Base-by-base conservation (phyloP, 2,329 filamentous ascomycete genomes). In the Microcyclospora tardicrescens region DNA sequence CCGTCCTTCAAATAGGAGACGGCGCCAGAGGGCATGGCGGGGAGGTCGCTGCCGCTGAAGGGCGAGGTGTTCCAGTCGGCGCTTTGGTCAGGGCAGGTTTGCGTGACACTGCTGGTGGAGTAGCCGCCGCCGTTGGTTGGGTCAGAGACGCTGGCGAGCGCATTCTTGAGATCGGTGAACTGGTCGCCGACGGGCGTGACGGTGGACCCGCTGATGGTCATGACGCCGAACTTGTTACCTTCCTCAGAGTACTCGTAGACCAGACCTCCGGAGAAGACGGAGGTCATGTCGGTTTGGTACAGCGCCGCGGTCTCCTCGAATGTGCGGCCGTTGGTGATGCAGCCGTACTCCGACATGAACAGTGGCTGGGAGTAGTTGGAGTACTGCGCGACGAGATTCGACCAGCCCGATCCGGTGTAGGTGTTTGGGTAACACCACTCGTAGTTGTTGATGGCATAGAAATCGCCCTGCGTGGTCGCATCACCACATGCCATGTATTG, bases 241-340 rank as follows among this genome's bases (percentile, higher is more conserved):
- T 91, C 84, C 54, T 81, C 66, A 11, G 82, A 79, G 69, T 94
- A 96, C 64, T 95, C 86, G 66, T 95, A 96, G 61, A 94, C 82
- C 29, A 96, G 73, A 61, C 89, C 89, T 54, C 89, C 89, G 24
- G 86, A 94, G 73, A 93, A 95, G 53, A 94, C 85, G 16, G 61
- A 52, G 10, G 81, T 85, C 87, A 95, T 96, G 43, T 93, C 62
- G 13, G 63, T 64, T 62, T 67, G 75, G 79, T 94, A 95, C 40
- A 96, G 70, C 35, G 85, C 72, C 35, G 62, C 61, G 35, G 94
- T 65, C 66, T 95, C 87, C 40, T 76, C 69, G 55, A 93, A 96
- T 55, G 79, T 69, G 51, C 89, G 86, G 39, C 68, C 75, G 68
- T 83, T 85, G 11, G 19, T 80, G 63, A 75, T 79, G 69, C 89